phyloP scores from a whole-genome alignment of 1,284 basidiomycete genomes.

The Cutaneotrichosporon spelunceum region DNA sequence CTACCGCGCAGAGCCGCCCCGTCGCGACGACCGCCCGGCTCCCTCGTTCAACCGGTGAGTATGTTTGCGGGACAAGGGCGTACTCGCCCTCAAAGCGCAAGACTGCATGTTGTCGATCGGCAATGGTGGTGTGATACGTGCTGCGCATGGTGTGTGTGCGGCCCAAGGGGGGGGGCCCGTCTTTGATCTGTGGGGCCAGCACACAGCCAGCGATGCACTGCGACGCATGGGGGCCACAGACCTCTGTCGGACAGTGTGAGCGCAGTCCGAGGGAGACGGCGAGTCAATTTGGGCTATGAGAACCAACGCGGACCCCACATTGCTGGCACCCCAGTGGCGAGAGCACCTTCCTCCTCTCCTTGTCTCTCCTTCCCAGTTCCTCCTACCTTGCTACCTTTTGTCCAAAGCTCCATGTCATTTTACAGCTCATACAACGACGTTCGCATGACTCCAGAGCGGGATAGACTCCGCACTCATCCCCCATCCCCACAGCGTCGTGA shows the following conservation, averaged over 20 bases:
- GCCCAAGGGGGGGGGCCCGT: too few relatives aligned
- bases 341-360: too few relatives aligned
- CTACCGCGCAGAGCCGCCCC: conserved; percentile 2
- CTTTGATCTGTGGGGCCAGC: too few relatives aligned
- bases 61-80: neutral
- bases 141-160: too few relatives aligned
- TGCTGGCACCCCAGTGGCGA: too few relatives aligned
- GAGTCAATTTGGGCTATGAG: too few relatives aligned
- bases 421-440: neutral
- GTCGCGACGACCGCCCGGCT: neutral
- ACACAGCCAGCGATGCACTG: too few relatives aligned
- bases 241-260: too few relatives aligned
- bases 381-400: neutral
- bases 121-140: neutral
- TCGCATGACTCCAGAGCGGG: conserved; percentile 2
- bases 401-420: neutral
- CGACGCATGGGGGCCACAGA: too few relatives aligned
- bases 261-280: too few relatives aligned
- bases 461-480: neutral
- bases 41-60: conserved; percentile 8
- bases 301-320: too few relatives aligned
- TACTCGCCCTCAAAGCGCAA: neutral
- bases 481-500: neutral
- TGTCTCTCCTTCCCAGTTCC: too few relatives aligned
- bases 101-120: neutral